Evolutionary conservation across 2,329 filamentous ascomycete genomes (phyloP).

Genomic region (Massarina eburnea): DNA sequence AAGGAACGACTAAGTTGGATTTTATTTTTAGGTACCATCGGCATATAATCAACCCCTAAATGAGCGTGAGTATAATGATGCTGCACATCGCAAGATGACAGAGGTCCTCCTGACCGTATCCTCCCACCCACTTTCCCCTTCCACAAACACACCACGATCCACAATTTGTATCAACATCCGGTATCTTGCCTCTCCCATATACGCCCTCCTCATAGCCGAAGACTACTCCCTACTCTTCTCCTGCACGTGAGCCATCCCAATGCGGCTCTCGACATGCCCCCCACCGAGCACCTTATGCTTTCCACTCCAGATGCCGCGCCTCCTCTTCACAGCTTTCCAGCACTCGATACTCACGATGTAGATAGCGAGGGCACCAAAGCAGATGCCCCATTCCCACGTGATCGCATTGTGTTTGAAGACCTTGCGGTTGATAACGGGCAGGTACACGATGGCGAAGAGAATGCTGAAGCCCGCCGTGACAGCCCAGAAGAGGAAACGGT

Average conservation of each 20-base stretch:
- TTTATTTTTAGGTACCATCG: constrained; percentile 3
- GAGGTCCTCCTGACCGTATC: not conserved
- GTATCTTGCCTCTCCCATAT: not conserved
- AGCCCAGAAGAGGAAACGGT: constrained; percentile 49
- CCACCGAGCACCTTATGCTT: constrained; percentile 31
- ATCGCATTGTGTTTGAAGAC: constrained; percentile 50
- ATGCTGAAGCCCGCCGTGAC: constrained; percentile 45
- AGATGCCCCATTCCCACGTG: constrained; percentile 51
- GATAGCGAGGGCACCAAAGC: constrained; percentile 43
- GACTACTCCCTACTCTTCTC: constrained; percentile 4
- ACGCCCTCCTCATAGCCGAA: too few species aligned
- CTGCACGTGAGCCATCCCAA: constrained; percentile 2
- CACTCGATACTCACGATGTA: constrained; percentile 47
- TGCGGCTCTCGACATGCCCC: constrained; percentile 40
- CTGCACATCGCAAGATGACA: not conserved
- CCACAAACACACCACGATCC: not conserved
- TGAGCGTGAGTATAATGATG: constrained; percentile 1
- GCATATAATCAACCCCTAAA: not conserved
- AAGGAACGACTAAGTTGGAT: constrained; percentile 13
- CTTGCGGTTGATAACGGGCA: constrained; percentile 48
- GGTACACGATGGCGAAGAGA: constrained; percentile 50
- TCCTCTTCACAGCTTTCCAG: constrained; percentile 50
- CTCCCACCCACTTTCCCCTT: not conserved
- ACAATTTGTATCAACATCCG: constrained; percentile 6
- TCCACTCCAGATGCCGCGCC: constrained; percentile 38